phyloP scores from a whole-genome alignment of 164 flowering plant genomes.

The Stephania japonica region DNA sequence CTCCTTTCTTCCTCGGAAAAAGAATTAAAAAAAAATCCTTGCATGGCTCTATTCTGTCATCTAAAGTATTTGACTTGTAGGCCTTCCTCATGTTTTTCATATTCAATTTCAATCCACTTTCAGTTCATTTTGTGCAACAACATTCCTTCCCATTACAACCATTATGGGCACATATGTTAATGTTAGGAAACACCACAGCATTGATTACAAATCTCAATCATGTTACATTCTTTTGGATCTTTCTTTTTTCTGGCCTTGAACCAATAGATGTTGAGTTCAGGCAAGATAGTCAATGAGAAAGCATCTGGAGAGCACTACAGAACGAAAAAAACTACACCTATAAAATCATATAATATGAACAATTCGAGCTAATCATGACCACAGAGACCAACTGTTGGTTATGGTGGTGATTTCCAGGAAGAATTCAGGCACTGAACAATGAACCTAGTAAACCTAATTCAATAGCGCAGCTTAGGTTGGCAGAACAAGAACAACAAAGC shows the following conservation, averaged over 20 bases:
- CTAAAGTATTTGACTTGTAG: constrained; percentile 21
- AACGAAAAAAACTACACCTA: constrained; percentile 7
- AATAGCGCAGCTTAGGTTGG: constrained; percentile 5
- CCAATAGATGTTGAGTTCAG: background rate
- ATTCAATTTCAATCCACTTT: constrained; percentile 15
- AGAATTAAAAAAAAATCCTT: constrained; percentile 17
- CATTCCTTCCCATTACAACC: background rate
- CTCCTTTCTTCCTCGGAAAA: constrained; percentile 1
- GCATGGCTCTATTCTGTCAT: constrained; percentile 32
- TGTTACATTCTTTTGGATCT: background rate
- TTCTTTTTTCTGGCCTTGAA: background rate
- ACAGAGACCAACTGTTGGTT: constrained; percentile 20
- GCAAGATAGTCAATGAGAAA: background rate
- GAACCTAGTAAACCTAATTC: constrained; percentile 5
- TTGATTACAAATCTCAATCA: constrained; percentile 3
- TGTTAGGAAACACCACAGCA: background rate
- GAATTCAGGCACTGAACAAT: constrained; percentile 11
- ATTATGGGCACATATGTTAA: background rate
- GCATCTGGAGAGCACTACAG: constrained; percentile 25
- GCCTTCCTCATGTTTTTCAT: background rate
- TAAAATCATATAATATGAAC: constrained; percentile 13
- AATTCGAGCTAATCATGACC: constrained; percentile 14
- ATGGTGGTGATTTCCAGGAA: constrained; percentile 16
- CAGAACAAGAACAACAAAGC: constrained; percentile 2
- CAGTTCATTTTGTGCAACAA: constrained; percentile 13